Conservation (phyloP, 2,329 filamentous ascomycete genomes). For the Hypoxylon sp. region DNA sequence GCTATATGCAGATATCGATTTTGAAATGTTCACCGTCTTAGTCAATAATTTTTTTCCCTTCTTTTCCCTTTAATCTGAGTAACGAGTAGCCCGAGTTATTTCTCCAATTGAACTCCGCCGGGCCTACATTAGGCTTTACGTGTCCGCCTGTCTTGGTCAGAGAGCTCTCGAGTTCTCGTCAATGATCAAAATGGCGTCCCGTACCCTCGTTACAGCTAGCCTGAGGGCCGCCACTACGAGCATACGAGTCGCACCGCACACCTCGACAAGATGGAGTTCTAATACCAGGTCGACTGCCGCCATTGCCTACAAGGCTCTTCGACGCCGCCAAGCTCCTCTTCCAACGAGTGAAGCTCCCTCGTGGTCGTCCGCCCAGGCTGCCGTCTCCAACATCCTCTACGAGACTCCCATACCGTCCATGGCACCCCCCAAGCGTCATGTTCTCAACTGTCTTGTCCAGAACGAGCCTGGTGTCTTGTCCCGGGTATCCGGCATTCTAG, state of each 20-base stretch:
- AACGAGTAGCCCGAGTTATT: slow-evolving; percentile 34
- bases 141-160: slow-evolving; percentile 41
- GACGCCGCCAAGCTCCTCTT: slow-evolving; percentile 85
- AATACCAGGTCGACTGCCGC: slow-evolving; percentile 84
- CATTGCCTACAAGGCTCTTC: slow-evolving; percentile 95
- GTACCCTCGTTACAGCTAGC: slow-evolving; percentile 39
- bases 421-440: slow-evolving; percentile 88
- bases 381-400: slow-evolving; percentile 98
- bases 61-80: slow-evolving; percentile 16
- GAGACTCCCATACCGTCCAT: slow-evolving; percentile 88
- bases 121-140: slow-evolving; percentile 27
- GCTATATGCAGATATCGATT: no score
- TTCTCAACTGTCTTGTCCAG: slow-evolving; percentile 98
- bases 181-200: slow-evolving; percentile 45
- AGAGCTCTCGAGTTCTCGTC: slow-evolving; percentile 39
- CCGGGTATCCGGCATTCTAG: slow-evolving; percentile 93
- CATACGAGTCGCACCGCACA: slow-evolving; percentile 32
- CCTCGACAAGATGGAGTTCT: slow-evolving; percentile 47
- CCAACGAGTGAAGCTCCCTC: slow-evolving; percentile 79
- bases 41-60: slow-evolving; percentile 17
- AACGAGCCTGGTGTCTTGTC: slow-evolving; percentile 98
- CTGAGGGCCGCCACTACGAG: slow-evolving; percentile 38
- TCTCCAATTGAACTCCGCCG: slow-evolving; percentile 37
- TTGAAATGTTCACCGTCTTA: slow-evolving; percentile 9
- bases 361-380: slow-evolving; percentile 88